phyloP scores from a whole-genome alignment of 805 yeast species.

The Barnettozyma botsteinii region DNA sequence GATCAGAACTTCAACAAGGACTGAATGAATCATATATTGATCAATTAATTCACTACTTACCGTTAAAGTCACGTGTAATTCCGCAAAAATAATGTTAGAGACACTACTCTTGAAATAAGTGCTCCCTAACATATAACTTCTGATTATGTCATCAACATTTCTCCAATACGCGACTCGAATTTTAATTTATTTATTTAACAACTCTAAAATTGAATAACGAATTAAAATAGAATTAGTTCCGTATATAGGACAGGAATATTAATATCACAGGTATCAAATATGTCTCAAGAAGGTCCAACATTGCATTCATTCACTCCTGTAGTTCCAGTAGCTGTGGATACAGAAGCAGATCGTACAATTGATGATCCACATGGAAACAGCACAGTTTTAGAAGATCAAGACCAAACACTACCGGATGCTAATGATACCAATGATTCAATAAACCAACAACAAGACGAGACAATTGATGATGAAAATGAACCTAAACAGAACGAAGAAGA shows the following conservation, averaged over 20 bases:
- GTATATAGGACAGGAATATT: too few species aligned
- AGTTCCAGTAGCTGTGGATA: neutral
- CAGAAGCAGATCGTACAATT: slow-evolving; percentile 1
- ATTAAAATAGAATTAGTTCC: too few species aligned
- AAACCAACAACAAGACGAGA: slow-evolving; percentile 10
- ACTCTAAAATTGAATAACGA: too few species aligned
- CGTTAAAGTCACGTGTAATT: slow-evolving; percentile 7
- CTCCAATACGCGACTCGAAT: neutral
- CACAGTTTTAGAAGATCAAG: slow-evolving; percentile 15
- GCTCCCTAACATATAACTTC: neutral
- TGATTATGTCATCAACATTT: neutral
- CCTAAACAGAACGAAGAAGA: slow-evolving; percentile 6
- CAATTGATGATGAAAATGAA: slow-evolving; percentile 6
- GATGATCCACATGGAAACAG: slow-evolving; percentile 6
- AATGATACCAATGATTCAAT: slow-evolving; percentile 8
- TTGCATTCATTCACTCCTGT: slow-evolving; percentile 18
- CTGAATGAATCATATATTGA: neutral
- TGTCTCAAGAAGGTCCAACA: slow-evolving; percentile 15
- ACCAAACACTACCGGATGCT: slow-evolving; percentile 9
- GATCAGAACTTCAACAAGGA: too few species aligned
- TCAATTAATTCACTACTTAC: neutral
- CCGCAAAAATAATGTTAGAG: slow-evolving; percentile 3
- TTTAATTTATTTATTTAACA: neutral
- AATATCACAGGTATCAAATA: too few species aligned
- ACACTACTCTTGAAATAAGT: too few species aligned